Conservation (phyloP, 1,284 basidiomycete genomes). For the Boletellus dicymbophilus region DNA sequence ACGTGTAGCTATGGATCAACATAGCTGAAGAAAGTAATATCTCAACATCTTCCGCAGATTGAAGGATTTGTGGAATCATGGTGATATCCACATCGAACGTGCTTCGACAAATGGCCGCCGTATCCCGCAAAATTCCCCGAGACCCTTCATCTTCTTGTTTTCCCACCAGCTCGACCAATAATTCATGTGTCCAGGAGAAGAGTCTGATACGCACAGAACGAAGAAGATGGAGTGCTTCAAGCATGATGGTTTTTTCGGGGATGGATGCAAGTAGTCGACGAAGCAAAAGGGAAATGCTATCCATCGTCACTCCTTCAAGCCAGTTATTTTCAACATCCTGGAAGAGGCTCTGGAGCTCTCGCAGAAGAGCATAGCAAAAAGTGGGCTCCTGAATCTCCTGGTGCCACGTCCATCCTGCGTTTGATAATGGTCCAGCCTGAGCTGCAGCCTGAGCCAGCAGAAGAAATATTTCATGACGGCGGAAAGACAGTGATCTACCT, state of each 20-base stretch:
- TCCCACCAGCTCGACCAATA: not conserved
- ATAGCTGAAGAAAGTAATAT: not conserved
- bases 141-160: not conserved
- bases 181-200: not conserved
- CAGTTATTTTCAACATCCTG: not conserved
- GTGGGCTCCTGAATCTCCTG: not conserved
- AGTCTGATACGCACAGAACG: conserved; percentile 31
- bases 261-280: conserved; percentile 5
- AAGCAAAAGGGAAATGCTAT: conserved; percentile 13
- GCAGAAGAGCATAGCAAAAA: not conserved
- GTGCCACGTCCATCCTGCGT: not conserved
- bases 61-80: not conserved
- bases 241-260: not conserved
- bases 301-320: not conserved
- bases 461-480: not conserved
- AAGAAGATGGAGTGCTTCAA: conserved; percentile 25
- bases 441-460: not conserved
- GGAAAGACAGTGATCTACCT: not conserved
- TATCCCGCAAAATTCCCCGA: not conserved
- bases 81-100: not conserved
- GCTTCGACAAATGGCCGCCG: not conserved
- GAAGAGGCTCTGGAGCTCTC: not conserved
- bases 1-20: not conserved
- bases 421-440: not conserved
- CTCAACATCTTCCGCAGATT: not conserved